Conservation (phyloP, 331 rosid species). For the Saraca asoca region DNA sequence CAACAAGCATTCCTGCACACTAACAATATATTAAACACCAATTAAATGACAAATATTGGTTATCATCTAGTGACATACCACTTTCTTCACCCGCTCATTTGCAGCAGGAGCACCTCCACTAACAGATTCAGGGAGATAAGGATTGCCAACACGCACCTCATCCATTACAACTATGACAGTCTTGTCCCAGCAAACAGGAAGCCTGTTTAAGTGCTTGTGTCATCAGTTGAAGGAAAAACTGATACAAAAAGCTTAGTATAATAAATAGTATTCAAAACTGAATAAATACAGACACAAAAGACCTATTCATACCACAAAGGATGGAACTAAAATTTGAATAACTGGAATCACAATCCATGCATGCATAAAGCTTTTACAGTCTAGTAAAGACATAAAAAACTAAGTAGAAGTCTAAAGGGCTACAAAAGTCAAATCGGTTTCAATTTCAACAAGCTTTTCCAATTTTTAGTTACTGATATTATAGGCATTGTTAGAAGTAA, state of each 20-base stretch:
- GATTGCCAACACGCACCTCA: conserved; percentile 87
- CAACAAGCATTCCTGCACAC: background rate
- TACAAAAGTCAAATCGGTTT: background rate
- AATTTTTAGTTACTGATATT: background rate
- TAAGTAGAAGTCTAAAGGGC: background rate
- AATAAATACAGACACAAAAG: background rate
- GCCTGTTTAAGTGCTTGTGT: conserved; percentile 67
- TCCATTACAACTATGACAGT: conserved; percentile 94
- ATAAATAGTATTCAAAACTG: background rate
- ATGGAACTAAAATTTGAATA: conserved; percentile 3
- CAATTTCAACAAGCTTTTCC: background rate
- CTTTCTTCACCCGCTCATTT: conserved; percentile 95
- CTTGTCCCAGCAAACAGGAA: conserved; percentile 99
- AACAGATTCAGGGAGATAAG: conserved; percentile 88
- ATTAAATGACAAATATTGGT: conserved; percentile 11
- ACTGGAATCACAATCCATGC: background rate
- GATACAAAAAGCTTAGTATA: conserved; percentile 15
- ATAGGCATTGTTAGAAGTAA: background rate
- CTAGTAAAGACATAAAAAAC: background rate
- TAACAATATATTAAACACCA: conserved; percentile 12
- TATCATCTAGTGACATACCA: conserved; percentile 56
- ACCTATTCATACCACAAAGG: background rate
- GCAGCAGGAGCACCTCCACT: conserved; percentile 97
- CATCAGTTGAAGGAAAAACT: conserved; percentile 33
- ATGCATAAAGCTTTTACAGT: background rate